Evolutionary conservation across 768 basidiomycete species (phyloP).

Genomic region (Serendipita indica): DNA sequence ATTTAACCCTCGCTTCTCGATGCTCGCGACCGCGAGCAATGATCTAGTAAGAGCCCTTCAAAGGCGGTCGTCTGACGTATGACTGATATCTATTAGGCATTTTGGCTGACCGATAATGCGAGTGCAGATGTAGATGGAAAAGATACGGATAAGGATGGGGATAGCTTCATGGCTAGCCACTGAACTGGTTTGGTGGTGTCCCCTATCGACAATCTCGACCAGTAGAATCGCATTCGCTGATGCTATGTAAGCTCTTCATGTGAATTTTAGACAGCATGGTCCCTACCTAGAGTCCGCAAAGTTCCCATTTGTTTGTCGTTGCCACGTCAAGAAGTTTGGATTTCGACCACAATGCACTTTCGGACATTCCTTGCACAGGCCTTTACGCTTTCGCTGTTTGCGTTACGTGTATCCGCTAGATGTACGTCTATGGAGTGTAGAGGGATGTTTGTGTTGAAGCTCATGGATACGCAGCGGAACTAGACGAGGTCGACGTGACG

Average conservation of each 20-base stretch:
- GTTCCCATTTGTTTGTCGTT: background rate
- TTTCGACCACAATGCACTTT: conserved; percentile 6
- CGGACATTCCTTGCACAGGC: background rate
- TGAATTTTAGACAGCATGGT: background rate
- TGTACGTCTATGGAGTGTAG: no score
- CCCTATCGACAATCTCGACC: no score
- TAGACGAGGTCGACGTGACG: background rate
- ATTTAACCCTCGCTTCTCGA: conserved; percentile 79
- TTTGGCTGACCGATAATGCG: conserved; percentile 56
- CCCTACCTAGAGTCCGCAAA: no score
- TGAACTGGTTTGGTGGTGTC: background rate
- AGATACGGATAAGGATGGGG: conserved; percentile 22
- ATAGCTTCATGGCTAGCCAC: background rate
- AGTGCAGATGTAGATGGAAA: conserved; percentile 48
- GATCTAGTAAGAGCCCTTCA: conserved; percentile 47
- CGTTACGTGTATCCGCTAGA: background rate
- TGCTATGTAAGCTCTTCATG: background rate
- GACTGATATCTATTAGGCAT: conserved; percentile 27
- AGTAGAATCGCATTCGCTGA: no score
- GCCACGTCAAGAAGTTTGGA: conserved; percentile 3
- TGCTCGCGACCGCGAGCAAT: conserved; percentile 73
- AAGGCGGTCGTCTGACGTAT: conserved; percentile 5
- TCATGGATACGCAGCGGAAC: no score
- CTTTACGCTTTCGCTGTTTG: background rate
- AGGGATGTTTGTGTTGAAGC: no score